Percentiles rank a stretch among this genome's conserved stretches.
Conservation (phyloP, 73 alveolate species). For the Paramecium caudatum region DNA sequence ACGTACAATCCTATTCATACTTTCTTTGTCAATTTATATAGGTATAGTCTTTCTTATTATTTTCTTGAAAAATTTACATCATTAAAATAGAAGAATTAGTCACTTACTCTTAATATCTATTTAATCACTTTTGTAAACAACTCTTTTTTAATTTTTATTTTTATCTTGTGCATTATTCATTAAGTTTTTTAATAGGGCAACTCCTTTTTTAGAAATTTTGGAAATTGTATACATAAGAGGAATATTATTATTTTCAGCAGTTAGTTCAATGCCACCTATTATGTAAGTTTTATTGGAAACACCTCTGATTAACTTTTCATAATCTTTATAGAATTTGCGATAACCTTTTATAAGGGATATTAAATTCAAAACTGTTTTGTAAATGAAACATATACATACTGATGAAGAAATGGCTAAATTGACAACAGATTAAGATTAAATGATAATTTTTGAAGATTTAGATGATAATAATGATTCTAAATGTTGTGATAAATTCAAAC, state of each 20-base stretch:
- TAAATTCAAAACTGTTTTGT: slow-evolving; percentile 32
- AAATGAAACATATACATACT: background rate
- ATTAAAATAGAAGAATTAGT: background rate
- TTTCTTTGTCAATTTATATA: slow-evolving; percentile 10
- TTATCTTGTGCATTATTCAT: background rate
- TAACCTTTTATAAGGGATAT: slow-evolving; percentile 43
- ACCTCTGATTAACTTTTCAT: slow-evolving; percentile 11
- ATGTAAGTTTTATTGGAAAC: background rate
- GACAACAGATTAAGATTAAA: background rate
- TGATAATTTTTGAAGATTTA: background rate
- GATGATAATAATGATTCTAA: background rate
- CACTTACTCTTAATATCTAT: background rate
- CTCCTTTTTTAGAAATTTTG: background rate
- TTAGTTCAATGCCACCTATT: slow-evolving; percentile 53
- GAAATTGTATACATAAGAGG: slow-evolving; percentile 32
- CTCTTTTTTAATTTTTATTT: background rate
- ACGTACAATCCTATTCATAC: background rate
- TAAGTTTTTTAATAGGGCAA: background rate
- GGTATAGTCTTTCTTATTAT: slow-evolving; percentile 19
- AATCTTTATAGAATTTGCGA: background rate
- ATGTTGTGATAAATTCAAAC: background rate
- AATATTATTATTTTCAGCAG: slow-evolving; percentile 13
- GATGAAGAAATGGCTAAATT: slow-evolving; percentile 59
- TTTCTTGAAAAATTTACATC: background rate
- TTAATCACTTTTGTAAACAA: background rate